Evolutionary conservation across 169 alveolate species (phyloP), one percentile per base, ranked within the genome.

Genomic region (Plasmodium falciparum): DNA sequence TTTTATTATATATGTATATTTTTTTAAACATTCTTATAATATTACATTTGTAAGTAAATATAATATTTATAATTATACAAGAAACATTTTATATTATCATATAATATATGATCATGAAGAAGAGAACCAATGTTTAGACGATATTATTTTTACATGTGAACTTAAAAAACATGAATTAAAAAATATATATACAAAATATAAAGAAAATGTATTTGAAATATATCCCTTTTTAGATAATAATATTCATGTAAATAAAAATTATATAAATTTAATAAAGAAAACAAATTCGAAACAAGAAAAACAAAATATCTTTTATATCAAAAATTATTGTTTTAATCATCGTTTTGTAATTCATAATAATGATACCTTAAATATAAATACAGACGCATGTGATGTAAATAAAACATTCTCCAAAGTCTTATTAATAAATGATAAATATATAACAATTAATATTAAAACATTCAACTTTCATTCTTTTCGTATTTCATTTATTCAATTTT

Each of bases 311-410:
- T n/a, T 13, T 7, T 52, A 58, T 12, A 78, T 78, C n/a, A 78
- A 78, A 24, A 78, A 78, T 58, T 78, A 78, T 58, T 78, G 78
- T n/a, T 78, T 78, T 39, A 65, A 66, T 59, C 89, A 78, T 7
- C 47, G 76, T 8, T 78, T 78, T 54, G 47, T 43, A 3, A 20
- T 78, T 0, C 50, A 24, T 45, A 29, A 65, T 58, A 78, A 17
- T 24, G 54, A 26, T 12, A 17, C 69, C 26, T 9, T 47, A 54
- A 61, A 33, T 52, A 43, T 54, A 20, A 76, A 78, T 24, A 20
- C 61, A 0, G 22, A 33, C 3, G 50, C 24, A 0, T 78, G 52
- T 70, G 89, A 66, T 17, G 54, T 66, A 24, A 59, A 66, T 24
- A 78, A 50, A 20, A 24, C 75, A 26, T 78, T 65, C 49, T 15